Percentiles rank a stretch among this genome's conserved stretches.
Evolutionary conservation across 179 eudicot species (phyloP).

Genomic region (Actinidia chinensis): DNA sequence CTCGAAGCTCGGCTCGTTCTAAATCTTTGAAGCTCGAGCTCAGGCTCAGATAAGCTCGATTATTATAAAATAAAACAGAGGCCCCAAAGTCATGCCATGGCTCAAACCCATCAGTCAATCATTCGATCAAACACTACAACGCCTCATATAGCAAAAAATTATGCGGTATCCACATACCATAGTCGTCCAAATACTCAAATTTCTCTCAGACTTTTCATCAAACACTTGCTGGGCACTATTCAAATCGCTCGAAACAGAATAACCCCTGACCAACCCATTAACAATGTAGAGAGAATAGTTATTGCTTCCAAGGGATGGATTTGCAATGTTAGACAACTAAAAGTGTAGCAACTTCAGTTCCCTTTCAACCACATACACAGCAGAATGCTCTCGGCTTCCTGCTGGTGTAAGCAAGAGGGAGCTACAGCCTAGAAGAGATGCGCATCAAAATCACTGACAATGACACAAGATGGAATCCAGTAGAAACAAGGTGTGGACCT

Average conservation of each 20-base stretch:
- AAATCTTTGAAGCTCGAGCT: no score
- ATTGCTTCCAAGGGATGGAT: conserved; percentile 85
- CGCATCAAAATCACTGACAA: conserved; percentile 87
- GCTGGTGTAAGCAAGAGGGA: conserved; percentile 76
- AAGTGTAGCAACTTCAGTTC: conserved; percentile 81
- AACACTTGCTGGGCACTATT: conserved; percentile 51
- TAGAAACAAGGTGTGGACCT: conserved; percentile 97
- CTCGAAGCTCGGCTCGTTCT: no score
- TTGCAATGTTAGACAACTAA: conserved; percentile 74
- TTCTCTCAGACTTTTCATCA: conserved; percentile 53
- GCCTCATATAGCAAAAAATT: conserved; percentile 45
- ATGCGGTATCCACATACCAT: conserved; percentile 75
- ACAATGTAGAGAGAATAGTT: no score
- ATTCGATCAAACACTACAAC: conserved; percentile 51
- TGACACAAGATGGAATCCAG: conserved; percentile 85
- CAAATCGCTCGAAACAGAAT: conserved; percentile 37
- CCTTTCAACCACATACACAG: conserved; percentile 81
- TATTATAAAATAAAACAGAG: conserved; percentile 70
- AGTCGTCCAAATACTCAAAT: conserved; percentile 74
- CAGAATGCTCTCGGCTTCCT: conserved; percentile 86
- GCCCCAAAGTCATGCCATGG: conserved; percentile 67
- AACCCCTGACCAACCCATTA: conserved; percentile 58
- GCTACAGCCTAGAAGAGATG: conserved; percentile 89
- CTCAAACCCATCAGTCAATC: conserved; percentile 48
- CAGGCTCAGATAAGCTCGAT: no score